phyloP scores from a whole-genome alignment of 176 grass and related monocot genomes.

The Alloteropsis semialata region DNA sequence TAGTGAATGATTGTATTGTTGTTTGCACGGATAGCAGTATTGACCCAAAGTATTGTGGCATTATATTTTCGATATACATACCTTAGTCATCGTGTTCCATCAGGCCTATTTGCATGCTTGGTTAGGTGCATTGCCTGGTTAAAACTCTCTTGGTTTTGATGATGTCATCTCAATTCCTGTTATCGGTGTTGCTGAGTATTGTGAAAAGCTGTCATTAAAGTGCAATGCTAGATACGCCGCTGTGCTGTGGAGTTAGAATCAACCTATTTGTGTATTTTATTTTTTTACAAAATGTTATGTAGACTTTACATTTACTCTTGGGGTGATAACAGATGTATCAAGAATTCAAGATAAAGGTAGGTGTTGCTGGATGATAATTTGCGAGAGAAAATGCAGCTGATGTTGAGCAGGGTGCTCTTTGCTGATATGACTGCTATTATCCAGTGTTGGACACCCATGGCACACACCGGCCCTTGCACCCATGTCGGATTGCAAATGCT shows the following conservation, averaged over 20 bases:
- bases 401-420: too few species aligned
- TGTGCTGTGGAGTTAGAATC: background rate
- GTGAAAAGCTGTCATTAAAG: background rate
- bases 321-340: too few species aligned
- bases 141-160: background rate
- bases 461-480: too few species aligned
- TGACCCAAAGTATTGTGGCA: background rate
- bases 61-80: background rate
- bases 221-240: background rate
- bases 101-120: background rate
- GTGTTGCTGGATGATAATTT: too few species aligned
- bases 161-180: background rate
- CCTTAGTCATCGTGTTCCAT: background rate
- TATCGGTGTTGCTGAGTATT: background rate
- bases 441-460: too few species aligned
- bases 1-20: conserved; percentile 3
- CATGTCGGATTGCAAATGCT: too few species aligned
- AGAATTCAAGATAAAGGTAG: too few species aligned
- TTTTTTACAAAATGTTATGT: too few species aligned
- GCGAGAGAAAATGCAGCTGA: too few species aligned
- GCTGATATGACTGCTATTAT: too few species aligned
- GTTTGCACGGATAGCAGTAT: background rate
- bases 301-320: too few species aligned
- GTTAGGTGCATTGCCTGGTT: background rate
- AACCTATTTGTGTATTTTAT: too few species aligned